Percentiles rank a stretch among this genome's conserved stretches.
Evolutionary conservation across 2,329 filamentous ascomycete species (phyloP).

Genomic region (Boeremia lycopersici): DNA sequence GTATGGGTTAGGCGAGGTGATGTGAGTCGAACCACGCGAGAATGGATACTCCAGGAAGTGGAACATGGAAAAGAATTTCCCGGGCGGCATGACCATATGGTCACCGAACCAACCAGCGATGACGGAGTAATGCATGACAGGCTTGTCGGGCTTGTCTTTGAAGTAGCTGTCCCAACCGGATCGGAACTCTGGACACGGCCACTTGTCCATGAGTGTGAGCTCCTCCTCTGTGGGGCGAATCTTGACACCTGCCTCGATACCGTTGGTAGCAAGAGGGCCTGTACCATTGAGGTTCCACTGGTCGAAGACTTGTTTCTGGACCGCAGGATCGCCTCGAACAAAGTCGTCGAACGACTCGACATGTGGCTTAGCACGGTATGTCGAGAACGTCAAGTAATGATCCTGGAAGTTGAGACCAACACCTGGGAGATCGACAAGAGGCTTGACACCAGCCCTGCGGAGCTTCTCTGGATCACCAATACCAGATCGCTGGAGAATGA

Average conservation of each 20-base stretch:
- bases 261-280: constrained; percentile 77
- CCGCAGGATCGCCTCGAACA: constrained; percentile 72
- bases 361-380: constrained; percentile 74
- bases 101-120: constrained; percentile 63
- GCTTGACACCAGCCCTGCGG: constrained; percentile 69
- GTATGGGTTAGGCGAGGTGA: constrained; percentile 74
- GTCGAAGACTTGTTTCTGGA: constrained; percentile 74
- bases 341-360: constrained; percentile 84
- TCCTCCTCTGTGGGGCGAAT: constrained; percentile 73
- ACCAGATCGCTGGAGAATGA: constrained; percentile 77
- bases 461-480: constrained; percentile 77
- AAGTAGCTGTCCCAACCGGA: constrained; percentile 82
- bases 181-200: constrained; percentile 76
- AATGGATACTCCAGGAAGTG: constrained; percentile 64
- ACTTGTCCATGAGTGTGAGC: constrained; percentile 69
- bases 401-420: constrained; percentile 80
- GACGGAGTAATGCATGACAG: constrained; percentile 82
- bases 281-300: constrained; percentile 83
- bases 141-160: constrained; percentile 83
- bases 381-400: constrained; percentile 73
- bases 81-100: constrained; percentile 68
- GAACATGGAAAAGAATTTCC: constrained; percentile 79
- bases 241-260: constrained; percentile 81
- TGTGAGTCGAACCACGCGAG: constrained; percentile 73
- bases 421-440: constrained; percentile 72